Evolutionary conservation across 169 alveolate genomes (phyloP), one percentile per base, ranked within the genome.

Genomic region (Plasmodium malariae): DNA sequence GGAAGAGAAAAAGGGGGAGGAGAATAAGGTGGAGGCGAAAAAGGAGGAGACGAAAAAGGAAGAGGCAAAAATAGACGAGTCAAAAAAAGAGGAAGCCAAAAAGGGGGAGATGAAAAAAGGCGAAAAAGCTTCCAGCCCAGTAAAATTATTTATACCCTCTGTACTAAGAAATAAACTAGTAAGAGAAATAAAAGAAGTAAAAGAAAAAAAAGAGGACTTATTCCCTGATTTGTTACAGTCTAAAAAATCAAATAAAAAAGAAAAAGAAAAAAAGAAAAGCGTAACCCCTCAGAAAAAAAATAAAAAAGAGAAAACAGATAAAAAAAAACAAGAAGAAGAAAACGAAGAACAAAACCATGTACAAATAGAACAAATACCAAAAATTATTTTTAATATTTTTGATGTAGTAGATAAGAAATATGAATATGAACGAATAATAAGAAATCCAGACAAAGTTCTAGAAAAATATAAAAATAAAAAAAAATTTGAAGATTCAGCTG

Each of bases 221-320:
- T 85, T 85, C 49, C 92, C 92, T 19, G 74, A 85, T 45, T 62
- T 85, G 19, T 32, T 85, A 17, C 85, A 85, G 32, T 40, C 92
- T 21, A 85, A 67, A 69, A 85, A 85, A 40, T 14, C 86, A 11
- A 55, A 36, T 32, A 85, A 85, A 69, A 37, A 28, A 9, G 92
- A 85, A 60, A 85, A 85, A 40, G 90, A 80, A 26, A 67, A 80
- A 30, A 85, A 85, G 55, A 85, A 85, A 85, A 85, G 54, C 32
- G 65, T 21, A 28, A 43, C 87, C 6, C 76, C 34, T 28, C 68
- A 85, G 57, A 85, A 85, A 63, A 85, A 59, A 54, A 85, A 85
- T 26, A 85, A 85, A 85, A 74, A 85, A 4, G 69, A 62, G 55
- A 69, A 30, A 24, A 74, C 54, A 36, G 48, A 85, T 2, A 70